These are phyloP conservation scores for Sporisorium graminicola DNA, from an alignment of 1,284 basidiomycete genomes.

Conservation along the genomic window DNA sequence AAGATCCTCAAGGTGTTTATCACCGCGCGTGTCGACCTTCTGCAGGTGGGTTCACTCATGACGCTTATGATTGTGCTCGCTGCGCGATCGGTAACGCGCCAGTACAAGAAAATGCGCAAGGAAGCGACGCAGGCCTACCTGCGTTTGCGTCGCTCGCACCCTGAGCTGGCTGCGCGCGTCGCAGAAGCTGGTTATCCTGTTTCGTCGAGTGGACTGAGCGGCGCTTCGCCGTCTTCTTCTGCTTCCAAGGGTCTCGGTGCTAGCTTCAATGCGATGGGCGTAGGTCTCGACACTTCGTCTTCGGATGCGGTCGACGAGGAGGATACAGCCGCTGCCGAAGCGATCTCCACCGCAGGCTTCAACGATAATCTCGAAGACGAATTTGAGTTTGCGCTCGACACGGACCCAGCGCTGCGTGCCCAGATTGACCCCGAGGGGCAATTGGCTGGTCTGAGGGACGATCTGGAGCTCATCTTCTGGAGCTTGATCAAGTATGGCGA, in stretches of 20 bases:
- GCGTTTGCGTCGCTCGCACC: constrained; percentile 18
- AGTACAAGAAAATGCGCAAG: constrained; percentile 43
- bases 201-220: constrained; percentile 7
- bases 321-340: constrained; percentile 18
- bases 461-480: constrained; percentile 53
- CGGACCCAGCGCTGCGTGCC: constrained; percentile 26
- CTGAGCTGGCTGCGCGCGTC: constrained; percentile 24
- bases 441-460: constrained; percentile 32
- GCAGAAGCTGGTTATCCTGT: constrained; percentile 24
- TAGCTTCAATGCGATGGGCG: constrained; percentile 26
- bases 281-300: constrained; percentile 32
- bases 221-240: constrained; percentile 11
- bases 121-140: constrained; percentile 40
- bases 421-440: constrained; percentile 46
- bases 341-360: constrained; percentile 25
- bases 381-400: constrained; percentile 39
- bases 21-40: constrained; percentile 39
- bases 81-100: constrained; percentile 31
- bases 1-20: constrained; percentile 52
- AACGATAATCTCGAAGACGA: constrained; percentile 42
- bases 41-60: constrained; percentile 39
- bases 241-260: constrained; percentile 16
- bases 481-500: constrained; percentile 55
- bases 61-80: constrained; percentile 51
- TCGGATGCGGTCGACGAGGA: constrained; percentile 35